These are phyloP conservation scores for Scenedesmus sp. DNA, from an alignment of 163 green algal species.

Conservation along the genomic window DNA sequence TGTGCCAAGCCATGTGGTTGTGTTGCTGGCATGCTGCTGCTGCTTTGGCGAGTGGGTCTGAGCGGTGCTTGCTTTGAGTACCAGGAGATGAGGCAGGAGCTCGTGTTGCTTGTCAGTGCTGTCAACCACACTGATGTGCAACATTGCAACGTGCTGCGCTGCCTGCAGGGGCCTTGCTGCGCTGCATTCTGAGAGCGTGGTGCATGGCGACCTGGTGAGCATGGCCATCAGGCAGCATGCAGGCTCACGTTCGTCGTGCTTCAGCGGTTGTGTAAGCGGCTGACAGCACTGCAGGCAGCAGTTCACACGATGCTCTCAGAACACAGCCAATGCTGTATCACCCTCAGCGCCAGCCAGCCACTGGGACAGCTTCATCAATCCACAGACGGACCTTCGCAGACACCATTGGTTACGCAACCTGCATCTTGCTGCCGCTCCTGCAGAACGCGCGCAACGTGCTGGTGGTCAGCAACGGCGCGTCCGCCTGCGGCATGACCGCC, in stretches of 20 bases:
- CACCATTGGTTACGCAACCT: not conserved
- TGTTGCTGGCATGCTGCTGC: not conserved
- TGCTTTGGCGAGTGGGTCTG: not conserved
- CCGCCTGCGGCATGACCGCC: not conserved
- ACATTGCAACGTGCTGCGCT: not conserved
- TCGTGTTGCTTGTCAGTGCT: no score
- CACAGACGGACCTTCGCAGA: not conserved
- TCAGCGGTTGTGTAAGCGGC: not conserved
- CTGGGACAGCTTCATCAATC: not conserved
- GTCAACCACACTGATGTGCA: not conserved
- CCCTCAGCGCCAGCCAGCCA: no score
- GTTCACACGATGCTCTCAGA: not conserved
- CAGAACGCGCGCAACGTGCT: slow-evolving; percentile 16
- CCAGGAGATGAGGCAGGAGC: no score
- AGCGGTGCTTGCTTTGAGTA: no score
- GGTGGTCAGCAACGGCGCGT: not conserved
- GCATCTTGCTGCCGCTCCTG: not conserved
- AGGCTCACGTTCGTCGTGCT: not conserved
- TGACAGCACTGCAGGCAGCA: not conserved
- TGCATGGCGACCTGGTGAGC: slow-evolving; percentile 36
- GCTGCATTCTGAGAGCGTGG: slow-evolving; percentile 2
- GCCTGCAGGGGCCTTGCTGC: not conserved
- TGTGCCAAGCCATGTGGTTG: no score
- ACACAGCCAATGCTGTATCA: not conserved
- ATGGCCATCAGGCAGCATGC: not conserved